Evolutionary conservation across 208 protist genomes (phyloP).

Genomic region (Giardia muris): DNA sequence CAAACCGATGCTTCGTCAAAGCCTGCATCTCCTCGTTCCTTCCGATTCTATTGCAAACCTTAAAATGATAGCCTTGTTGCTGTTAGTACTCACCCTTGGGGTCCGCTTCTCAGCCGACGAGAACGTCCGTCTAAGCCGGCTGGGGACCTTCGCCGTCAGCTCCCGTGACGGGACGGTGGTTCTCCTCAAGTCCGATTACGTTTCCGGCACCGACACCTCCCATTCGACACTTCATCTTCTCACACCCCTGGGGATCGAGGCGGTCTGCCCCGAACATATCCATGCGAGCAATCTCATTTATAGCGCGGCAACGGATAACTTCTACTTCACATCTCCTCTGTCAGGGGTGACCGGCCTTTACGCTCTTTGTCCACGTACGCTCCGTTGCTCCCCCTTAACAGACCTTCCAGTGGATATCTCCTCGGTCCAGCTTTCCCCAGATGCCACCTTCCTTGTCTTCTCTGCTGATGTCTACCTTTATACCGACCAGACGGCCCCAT

Average conservation of each 20-base stretch:
- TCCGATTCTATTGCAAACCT: too few relatives aligned
- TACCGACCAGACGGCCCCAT: neutral
- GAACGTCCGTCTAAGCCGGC: neutral
- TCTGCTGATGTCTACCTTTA: neutral
- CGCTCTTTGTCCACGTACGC: neutral
- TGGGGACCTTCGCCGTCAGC: neutral
- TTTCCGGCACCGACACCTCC: neutral
- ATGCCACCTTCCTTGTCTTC: neutral
- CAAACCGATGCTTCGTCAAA: too few relatives aligned
- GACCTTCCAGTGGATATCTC: neutral
- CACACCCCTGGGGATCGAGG: neutral
- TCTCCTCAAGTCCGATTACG: neutral
- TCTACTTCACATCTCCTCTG: neutral
- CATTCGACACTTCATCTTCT: neutral
- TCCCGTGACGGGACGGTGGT: neutral
- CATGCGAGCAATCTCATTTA: neutral
- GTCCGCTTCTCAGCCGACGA: neutral
- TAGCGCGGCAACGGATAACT: neutral
- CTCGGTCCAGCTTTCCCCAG: neutral
- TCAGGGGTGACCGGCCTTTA: neutral
- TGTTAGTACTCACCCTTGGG: neutral
- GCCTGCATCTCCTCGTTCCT: too few relatives aligned
- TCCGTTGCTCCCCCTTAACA: neutral
- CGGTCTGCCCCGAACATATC: neutral
- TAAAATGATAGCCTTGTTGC: neutral